Conservation (phyloP, 768 basidiomycete species). For the Phlebiopsis gigantea region DNA sequence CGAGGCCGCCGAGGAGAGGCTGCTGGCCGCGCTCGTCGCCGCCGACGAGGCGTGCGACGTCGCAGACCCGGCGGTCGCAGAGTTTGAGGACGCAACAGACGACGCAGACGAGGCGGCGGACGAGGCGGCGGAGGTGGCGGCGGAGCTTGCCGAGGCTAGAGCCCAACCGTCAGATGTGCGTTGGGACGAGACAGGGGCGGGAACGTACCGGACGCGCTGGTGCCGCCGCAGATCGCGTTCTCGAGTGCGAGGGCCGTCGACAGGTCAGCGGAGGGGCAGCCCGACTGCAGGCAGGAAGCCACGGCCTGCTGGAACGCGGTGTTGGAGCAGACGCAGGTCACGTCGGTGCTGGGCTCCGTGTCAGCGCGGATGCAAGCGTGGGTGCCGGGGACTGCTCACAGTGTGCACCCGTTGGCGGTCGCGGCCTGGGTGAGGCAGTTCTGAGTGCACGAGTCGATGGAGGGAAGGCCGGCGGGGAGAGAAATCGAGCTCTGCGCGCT, state of each 20-base stretch:
- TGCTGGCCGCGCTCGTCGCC: neutral
- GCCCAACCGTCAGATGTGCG: neutral
- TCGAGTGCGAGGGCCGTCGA: constrained; percentile 29
- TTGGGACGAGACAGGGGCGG: neutral
- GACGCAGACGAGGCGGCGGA: neutral
- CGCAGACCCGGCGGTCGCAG: neutral
- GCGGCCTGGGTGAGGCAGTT: constrained; percentile 16
- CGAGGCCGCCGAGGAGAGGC: constrained; percentile 10
- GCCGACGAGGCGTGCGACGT: neutral
- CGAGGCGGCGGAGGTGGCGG: neutral
- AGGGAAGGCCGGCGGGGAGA: constrained; percentile 5
- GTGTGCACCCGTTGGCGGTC: constrained; percentile 7
- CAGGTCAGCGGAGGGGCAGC: constrained; percentile 30
- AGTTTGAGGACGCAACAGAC: neutral
- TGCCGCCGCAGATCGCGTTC: constrained; percentile 26
- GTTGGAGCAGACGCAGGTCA: constrained; percentile 36
- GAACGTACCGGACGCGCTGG: neutral
- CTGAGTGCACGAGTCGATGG: constrained; percentile 14
- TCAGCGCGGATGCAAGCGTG: neutral
- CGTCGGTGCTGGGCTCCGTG: constrained; percentile 28
- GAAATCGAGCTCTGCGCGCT: constrained; percentile 12
- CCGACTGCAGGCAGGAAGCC: constrained; percentile 26
- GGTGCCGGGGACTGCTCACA: constrained; percentile 12
- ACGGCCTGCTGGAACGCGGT: constrained; percentile 31
- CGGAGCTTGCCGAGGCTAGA: neutral